Conservation (phyloP, 176 grass and related monocot species). For the Thinopyrum elongatum region DNA sequence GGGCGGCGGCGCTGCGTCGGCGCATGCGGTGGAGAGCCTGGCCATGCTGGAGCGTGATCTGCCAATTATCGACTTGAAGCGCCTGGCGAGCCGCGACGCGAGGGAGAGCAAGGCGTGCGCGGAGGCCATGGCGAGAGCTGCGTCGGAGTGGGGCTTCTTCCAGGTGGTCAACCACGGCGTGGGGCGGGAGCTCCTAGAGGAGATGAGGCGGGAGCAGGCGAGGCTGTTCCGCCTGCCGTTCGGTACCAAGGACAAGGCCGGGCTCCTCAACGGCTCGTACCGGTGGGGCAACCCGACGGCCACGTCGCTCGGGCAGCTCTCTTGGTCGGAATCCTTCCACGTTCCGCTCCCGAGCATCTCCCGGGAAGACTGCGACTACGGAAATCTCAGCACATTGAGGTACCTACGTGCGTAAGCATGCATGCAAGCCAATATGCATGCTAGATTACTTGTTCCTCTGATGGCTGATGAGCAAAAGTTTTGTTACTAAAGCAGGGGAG, state of each 20-base stretch:
- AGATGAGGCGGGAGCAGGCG: constrained; percentile 50
- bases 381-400: constrained; percentile 58
- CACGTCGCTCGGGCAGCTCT: constrained; percentile 58
- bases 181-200: not conserved
- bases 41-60: constrained; percentile 50
- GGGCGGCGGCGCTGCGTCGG: constrained; percentile 13
- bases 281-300: constrained; percentile 73
- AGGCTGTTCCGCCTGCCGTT: constrained; percentile 65
- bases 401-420: constrained; percentile 7
- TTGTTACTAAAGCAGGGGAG: constrained; percentile 34
- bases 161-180: too few relatives aligned
- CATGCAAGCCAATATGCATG: not conserved
- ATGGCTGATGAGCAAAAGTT: not conserved
- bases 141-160: constrained; percentile 43
- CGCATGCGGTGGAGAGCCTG: not conserved
- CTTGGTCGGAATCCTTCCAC: constrained; percentile 88
- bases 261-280: constrained; percentile 68
- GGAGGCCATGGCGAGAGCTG: constrained; percentile 45
- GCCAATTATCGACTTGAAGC: constrained; percentile 54
- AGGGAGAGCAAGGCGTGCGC: constrained; percentile 31
- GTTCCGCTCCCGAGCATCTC: constrained; percentile 56
- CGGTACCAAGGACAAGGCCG: constrained; percentile 42
- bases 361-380: constrained; percentile 31
- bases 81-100: constrained; percentile 20
- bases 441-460: not conserved